phyloP scores from a whole-genome alignment of 176 grass and related monocot species.

The Alloteropsis semialata region DNA sequence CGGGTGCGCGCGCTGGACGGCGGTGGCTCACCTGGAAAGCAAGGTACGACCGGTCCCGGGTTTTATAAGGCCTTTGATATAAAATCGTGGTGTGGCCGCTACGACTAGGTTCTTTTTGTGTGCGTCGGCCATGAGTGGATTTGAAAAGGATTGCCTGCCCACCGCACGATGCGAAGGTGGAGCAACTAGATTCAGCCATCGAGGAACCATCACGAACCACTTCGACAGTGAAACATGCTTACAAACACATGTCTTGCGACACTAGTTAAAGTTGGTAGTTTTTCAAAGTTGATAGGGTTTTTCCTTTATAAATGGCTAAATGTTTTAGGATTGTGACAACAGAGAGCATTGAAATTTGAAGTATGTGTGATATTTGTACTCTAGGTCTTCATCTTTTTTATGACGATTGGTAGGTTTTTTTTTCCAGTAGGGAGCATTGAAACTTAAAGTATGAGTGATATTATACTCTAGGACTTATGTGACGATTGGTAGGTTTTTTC shows the following conservation, averaged over 20 bases:
- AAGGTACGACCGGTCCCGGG: slow-evolving; percentile 23
- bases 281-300: background rate
- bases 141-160: slow-evolving; percentile 37
- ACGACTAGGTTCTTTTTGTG: slow-evolving; percentile 16
- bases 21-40: slow-evolving; percentile 29
- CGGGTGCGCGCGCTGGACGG: slow-evolving; percentile 23
- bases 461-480: too few species aligned
- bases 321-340: too few species aligned
- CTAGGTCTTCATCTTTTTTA: too few species aligned
- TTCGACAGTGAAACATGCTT: background rate
- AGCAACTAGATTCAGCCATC: slow-evolving; percentile 21
- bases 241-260: background rate
- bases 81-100: slow-evolving; percentile 13
- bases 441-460: too few species aligned
- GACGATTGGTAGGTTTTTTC: too few species aligned
- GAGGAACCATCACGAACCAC: background rate
- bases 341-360: too few species aligned
- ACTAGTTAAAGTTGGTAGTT: background rate
- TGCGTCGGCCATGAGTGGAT: slow-evolving; percentile 19
- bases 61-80: slow-evolving; percentile 31
- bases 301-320: too few species aligned
- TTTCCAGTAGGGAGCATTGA: too few species aligned
- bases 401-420: too few species aligned
- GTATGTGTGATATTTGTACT: too few species aligned
- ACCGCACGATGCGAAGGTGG: slow-evolving; percentile 19